Percentiles rank a stretch among this genome's conserved stretches.
Conservation (phyloP, 2,329 filamentous ascomycete species). For the Tricladium varicosporioides region DNA sequence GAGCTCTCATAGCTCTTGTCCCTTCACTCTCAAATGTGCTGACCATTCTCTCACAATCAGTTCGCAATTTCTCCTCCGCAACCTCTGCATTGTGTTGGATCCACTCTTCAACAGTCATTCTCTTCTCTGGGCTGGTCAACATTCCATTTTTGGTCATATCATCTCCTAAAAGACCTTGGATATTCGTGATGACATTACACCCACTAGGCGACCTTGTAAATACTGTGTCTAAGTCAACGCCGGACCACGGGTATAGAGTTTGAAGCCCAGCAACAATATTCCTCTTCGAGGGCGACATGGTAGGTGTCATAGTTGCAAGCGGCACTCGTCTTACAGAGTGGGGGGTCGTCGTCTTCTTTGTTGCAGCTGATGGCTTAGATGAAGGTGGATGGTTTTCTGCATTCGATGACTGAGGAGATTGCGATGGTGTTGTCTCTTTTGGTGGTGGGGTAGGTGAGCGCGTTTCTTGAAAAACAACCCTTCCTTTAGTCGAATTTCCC, state of each 20-base stretch:
- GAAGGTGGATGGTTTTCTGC: constrained; percentile 78
- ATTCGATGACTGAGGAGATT: constrained; percentile 73
- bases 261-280: constrained; percentile 57
- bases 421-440: constrained; percentile 59
- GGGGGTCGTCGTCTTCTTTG: constrained; percentile 22
- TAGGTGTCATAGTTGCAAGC: constrained; percentile 47
- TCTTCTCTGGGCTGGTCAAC: constrained; percentile 73
- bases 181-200: constrained; percentile 22
- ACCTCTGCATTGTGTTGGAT: constrained; percentile 76
- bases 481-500: constrained; percentile 5
- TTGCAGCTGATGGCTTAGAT: constrained; percentile 49
- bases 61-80: constrained; percentile 75
- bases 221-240: constrained; percentile 73
- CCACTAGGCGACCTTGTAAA: constrained; percentile 48
- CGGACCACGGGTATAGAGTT: constrained; percentile 62
- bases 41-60: constrained; percentile 82
- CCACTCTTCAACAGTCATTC: constrained; percentile 95
- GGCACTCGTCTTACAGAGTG: constrained; percentile 43
- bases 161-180: constrained; percentile 34
- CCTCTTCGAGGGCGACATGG: constrained; percentile 58
- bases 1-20: constrained; percentile 68
- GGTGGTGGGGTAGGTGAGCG: constrained; percentile 47
- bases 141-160: constrained; percentile 56
- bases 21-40: constrained; percentile 82
- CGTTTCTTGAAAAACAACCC: constrained; percentile 11